Conservation (phyloP, 1,284 basidiomycete genomes). For the Ustilago hordei region DNA sequence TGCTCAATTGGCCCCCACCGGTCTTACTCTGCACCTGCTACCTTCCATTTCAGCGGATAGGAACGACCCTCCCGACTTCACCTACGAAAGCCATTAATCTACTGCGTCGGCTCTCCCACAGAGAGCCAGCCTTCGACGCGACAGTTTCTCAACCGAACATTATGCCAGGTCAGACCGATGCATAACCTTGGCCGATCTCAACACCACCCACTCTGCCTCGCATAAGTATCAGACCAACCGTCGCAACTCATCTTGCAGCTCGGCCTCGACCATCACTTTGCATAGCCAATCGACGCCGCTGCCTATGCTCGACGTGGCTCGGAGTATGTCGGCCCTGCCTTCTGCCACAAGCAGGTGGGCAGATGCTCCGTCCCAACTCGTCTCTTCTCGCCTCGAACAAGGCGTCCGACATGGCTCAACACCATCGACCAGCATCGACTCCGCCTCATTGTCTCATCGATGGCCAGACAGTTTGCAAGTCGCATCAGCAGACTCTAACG, state of each 20-base stretch:
- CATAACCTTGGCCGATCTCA: background rate
- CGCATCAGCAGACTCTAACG: constrained; percentile 2
- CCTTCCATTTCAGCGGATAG: background rate
- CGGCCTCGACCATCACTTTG: background rate
- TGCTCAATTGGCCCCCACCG: too few relatives aligned
- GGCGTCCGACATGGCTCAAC: constrained; percentile 27
- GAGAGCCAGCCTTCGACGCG: background rate
- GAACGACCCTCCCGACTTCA: background rate
- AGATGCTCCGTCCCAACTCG: constrained; percentile 35
- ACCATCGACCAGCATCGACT: constrained; percentile 29
- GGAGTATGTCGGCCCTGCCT: constrained; percentile 26
- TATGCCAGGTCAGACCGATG: background rate
- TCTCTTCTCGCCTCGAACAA: constrained; percentile 41
- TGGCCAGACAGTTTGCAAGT: constrained; percentile 12
- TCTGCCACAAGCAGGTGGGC: constrained; percentile 23
- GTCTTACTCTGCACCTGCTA: background rate
- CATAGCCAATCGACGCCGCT: background rate
- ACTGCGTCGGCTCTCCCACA: background rate
- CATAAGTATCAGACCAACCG: background rate
- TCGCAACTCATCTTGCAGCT: background rate
- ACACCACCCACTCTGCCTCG: background rate
- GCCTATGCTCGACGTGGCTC: constrained; percentile 26
- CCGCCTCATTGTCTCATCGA: constrained; percentile 16
- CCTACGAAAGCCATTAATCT: background rate
- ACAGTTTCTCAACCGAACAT: background rate